Base-by-base conservation (phyloP, 2,329 filamentous ascomycete species). In the Sarocladium strictum region DNA sequence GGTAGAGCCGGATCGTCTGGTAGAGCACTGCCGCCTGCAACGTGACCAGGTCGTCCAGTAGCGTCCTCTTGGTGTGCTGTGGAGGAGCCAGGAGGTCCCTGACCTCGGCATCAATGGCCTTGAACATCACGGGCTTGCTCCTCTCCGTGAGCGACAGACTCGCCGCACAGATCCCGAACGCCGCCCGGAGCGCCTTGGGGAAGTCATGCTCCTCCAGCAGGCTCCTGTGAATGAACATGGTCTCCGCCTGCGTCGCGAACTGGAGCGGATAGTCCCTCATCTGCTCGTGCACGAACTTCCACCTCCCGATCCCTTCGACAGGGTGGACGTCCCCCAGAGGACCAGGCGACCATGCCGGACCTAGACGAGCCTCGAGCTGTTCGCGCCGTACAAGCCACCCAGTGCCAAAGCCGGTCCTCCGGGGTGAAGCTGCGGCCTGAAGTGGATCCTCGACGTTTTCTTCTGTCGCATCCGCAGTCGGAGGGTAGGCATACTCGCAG, bases 1-100 rank as follows among this genome's bases (percentile, higher is more conserved):
- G 59, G 57, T 61, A 63, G 54, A 61, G 60, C 2, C 60, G 58
- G 41, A 63, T 59, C 33, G 61, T 58, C 52, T 63, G 61, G 45
- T 62, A 63, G 43, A 63, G 54, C 43, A 63, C 57, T 15, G 61
- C 45, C 6, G 60, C 59, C 43, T 63, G 61, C 3, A 63, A 56
- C 17, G 55, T 56, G 19, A 55, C 57, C 2, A 63, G 55, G 40
- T 60, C 58, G n/a, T 63, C 59, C 2, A 54, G 43, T 1, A 62
- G 51, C 4, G 58, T 58, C 17, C 27, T 51, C 17, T 32, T 27
- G 27, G 10, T 29, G 9, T 10, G 4, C 29, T 17, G 23, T 3
- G 29, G 10, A 9, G 29, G 10, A 4, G 47, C 26, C n/a, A 51
- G 17, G 54, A 62, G 56, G 12, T 58, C 58, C n/a, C 57, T 57